These are phyloP conservation scores for Cephaloascus fragrans DNA, from an alignment of 805 yeast species.

Conservation along the genomic window DNA sequence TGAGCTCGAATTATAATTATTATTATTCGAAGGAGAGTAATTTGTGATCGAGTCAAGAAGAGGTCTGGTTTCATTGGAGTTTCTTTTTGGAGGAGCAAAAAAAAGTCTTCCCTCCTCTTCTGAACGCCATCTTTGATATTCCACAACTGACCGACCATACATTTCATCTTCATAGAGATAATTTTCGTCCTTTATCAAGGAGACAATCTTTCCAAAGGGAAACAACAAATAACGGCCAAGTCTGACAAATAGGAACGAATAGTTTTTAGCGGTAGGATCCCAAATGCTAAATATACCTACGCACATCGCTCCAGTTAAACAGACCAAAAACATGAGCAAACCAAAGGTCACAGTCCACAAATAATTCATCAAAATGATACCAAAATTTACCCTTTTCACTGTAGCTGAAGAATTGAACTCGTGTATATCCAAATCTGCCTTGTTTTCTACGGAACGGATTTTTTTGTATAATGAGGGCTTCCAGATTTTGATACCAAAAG, in stretches of 20 bases:
- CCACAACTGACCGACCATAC: conserved; percentile 78
- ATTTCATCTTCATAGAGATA: conserved; percentile 81
- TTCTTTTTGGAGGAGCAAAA: conserved; percentile 57
- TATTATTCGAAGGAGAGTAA: not conserved
- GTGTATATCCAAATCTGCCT: conserved; percentile 91
- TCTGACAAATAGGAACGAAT: conserved; percentile 49
- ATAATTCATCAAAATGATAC: conserved; percentile 57
- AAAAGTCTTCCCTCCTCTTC: conserved; percentile 68
- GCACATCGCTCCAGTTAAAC: conserved; percentile 37
- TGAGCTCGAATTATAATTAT: not conserved
- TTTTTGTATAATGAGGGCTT: conserved; percentile 95
- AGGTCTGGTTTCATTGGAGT: conserved; percentile 20
- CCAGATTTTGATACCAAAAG: conserved; percentile 98
- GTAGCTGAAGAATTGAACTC: conserved; percentile 42
- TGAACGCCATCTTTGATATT: conserved; percentile 82
- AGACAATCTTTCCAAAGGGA: conserved; percentile 89
- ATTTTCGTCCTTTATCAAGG: conserved; percentile 66
- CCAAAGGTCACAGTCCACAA: conserved; percentile 77
- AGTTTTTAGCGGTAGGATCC: conserved; percentile 40
- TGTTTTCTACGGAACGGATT: conserved; percentile 78
- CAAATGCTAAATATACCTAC: conserved; percentile 32
- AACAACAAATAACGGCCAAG: conserved; percentile 63
- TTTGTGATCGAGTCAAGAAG: conserved; percentile 19
- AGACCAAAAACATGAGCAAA: conserved; percentile 40
- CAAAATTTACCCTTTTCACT: conserved; percentile 43